These are phyloP conservation scores for Pseudophaeomoniella oleicola DNA, from an alignment of 2,329 filamentous ascomycete species.

Conservation along the genomic window DNA sequence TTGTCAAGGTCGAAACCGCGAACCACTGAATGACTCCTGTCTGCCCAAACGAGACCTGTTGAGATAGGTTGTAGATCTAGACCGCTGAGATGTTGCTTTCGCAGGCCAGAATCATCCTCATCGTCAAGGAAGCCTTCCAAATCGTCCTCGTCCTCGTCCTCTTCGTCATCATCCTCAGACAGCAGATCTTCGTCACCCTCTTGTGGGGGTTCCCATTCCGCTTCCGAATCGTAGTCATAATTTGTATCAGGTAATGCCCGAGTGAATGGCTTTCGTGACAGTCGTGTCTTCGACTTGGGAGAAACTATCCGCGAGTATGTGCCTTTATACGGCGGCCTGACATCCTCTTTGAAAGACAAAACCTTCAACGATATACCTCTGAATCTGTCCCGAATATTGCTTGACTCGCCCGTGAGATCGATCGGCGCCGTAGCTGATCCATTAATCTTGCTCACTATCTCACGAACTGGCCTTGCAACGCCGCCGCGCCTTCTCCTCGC, in stretches of 20 bases:
- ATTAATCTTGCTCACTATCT: constrained; percentile 44
- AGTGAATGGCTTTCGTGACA: constrained; percentile 40
- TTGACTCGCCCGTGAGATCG: constrained; percentile 21
- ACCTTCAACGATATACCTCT: constrained; percentile 40
- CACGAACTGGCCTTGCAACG: constrained; percentile 30
- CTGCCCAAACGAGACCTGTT: constrained; percentile 69
- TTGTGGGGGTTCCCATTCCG: constrained; percentile 53
- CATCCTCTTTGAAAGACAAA: constrained; percentile 46
- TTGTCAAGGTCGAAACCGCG: constrained; percentile 36
- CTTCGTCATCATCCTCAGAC: constrained; percentile 50
- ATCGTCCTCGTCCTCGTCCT: constrained; percentile 52
- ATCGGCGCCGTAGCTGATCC: constrained; percentile 24
- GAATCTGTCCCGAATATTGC: constrained; percentile 19
- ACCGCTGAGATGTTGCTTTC: constrained; percentile 42
- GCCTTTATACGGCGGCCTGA: constrained; percentile 48
- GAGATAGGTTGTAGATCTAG: constrained; percentile 62
- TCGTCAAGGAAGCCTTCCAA: constrained; percentile 86
- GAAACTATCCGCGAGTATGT: constrained; percentile 40
- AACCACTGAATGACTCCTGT: constrained; percentile 19
- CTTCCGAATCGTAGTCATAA: constrained; percentile 54
- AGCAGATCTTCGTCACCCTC: constrained; percentile 56
- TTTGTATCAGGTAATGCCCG: constrained; percentile 38
- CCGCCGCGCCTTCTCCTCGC: constrained; percentile 13
- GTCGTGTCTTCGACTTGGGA: constrained; percentile 22
- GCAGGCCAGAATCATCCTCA: constrained; percentile 52